phyloP scores from a whole-genome alignment of 352 stramenopile species.

The Elongisporangium undulatum region DNA sequence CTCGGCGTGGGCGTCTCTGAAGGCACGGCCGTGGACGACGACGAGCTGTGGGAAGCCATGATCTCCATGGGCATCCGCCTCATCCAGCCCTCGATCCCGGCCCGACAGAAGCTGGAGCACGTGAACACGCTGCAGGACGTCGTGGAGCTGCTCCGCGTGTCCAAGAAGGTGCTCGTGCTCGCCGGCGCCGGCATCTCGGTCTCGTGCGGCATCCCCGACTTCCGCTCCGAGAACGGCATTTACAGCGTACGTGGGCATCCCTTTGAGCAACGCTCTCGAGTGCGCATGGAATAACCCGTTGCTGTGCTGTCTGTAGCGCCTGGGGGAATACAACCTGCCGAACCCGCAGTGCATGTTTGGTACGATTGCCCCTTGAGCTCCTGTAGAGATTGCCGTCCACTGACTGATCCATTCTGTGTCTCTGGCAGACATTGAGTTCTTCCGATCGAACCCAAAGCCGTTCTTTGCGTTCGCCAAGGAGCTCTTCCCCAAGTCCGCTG shows the following conservation, averaged over 20 bases:
- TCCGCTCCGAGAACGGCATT: slow-evolving; percentile 92
- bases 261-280: no score
- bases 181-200: slow-evolving; percentile 95
- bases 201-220: slow-evolving; percentile 98
- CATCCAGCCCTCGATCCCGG: slow-evolving; percentile 58
- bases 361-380: slow-evolving; percentile 13
- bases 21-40: slow-evolving; percentile 66
- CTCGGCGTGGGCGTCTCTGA: slow-evolving; percentile 79
- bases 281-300: background rate
- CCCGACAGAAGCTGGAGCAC: slow-evolving; percentile 42
- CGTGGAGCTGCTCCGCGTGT: slow-evolving; percentile 55
- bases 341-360: slow-evolving; percentile 88
- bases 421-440: slow-evolving; percentile 95
- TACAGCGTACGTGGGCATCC: slow-evolving; percentile 70
- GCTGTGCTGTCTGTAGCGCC: slow-evolving; percentile 24
- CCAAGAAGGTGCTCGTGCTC: slow-evolving; percentile 91
- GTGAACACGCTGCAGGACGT: slow-evolving; percentile 77
- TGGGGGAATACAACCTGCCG: slow-evolving; percentile 78
- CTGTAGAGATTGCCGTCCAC: background rate
- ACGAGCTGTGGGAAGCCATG: slow-evolving; percentile 83
- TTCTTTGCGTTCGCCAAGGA: slow-evolving; percentile 97
- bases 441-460: slow-evolving; percentile 92
- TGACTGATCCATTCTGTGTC: slow-evolving; percentile 2
- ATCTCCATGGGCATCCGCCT: slow-evolving; percentile 82
- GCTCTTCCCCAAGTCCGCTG: slow-evolving; percentile 73